Evolutionary conservation across 2,329 filamentous ascomycete species (phyloP).

Genomic region (Paecilomyces fulvus): DNA sequence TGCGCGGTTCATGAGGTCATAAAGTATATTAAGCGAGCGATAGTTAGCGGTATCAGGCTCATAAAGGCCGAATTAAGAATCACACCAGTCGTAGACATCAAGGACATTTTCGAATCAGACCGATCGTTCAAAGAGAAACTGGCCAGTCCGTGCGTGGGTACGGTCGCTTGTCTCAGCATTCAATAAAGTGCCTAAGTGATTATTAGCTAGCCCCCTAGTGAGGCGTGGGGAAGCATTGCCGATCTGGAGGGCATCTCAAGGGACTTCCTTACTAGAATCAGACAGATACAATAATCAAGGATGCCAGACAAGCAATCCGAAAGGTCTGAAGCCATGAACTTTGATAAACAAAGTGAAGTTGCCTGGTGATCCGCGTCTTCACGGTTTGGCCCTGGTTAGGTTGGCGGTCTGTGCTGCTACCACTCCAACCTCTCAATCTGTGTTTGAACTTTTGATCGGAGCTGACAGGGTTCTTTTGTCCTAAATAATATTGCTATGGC

Average conservation of each 20-base stretch:
- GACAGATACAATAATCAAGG: neutral
- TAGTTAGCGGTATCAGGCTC: neutral
- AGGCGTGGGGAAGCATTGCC: neutral
- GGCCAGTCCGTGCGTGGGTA: neutral
- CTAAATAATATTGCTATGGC: too few species aligned
- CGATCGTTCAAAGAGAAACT: neutral
- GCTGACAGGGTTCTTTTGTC: too few species aligned
- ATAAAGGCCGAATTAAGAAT: neutral
- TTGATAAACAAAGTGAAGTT: neutral
- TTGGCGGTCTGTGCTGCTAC: neutral
- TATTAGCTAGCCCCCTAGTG: neutral
- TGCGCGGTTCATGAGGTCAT: constrained; percentile 24
- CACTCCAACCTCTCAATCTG: neutral
- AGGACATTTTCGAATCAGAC: neutral
- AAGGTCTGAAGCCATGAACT: neutral
- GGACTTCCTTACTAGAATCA: neutral
- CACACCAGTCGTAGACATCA: neutral
- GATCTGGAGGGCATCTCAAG: neutral
- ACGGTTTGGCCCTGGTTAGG: neutral
- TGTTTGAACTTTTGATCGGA: too few species aligned
- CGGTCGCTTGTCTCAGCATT: neutral
- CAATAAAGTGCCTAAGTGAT: neutral
- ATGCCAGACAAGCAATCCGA: neutral
- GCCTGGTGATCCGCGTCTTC: neutral
- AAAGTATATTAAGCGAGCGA: neutral